phyloP scores from a whole-genome alignment of 495 filamentous ascomycete species.

The Lichenothelia convexa region DNA sequence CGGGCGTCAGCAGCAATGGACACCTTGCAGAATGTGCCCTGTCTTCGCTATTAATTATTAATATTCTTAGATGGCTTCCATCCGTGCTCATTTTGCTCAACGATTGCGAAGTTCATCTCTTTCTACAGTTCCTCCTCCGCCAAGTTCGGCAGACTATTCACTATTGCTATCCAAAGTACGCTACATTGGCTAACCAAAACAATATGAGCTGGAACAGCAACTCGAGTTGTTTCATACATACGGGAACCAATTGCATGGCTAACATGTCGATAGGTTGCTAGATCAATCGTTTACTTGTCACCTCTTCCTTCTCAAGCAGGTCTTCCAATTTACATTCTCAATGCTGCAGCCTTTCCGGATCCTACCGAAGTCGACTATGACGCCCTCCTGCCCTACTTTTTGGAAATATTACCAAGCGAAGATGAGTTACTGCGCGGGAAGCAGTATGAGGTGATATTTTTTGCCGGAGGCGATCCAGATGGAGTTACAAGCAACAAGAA shows the following conservation, averaged over 20 bases:
- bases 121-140: slow-evolving; percentile 11
- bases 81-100: slow-evolving; percentile 8
- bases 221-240: too few relatives aligned
- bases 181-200: too few relatives aligned
- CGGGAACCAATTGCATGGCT: too few relatives aligned
- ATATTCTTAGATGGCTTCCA: not conserved
- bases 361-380: slow-evolving; percentile 32
- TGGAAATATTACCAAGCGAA: slow-evolving; percentile 33
- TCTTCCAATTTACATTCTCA: slow-evolving; percentile 33
- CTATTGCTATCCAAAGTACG: too few relatives aligned
- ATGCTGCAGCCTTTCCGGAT: slow-evolving; percentile 37
- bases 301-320: slow-evolving; percentile 27
- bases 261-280: slow-evolving; percentile 7
- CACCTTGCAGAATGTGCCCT: too few relatives aligned
- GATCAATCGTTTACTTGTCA: slow-evolving; percentile 30
- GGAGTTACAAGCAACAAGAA: slow-evolving; percentile 21
- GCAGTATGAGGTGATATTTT: slow-evolving; percentile 37
- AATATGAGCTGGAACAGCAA: too few relatives aligned
- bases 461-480: slow-evolving; percentile 30
- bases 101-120: slow-evolving; percentile 9
- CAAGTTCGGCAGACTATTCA: slow-evolving; percentile 8
- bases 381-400: slow-evolving; percentile 34
- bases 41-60: too few relatives aligned
- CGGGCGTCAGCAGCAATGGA: too few relatives aligned
- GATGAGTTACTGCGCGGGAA: slow-evolving; percentile 32